Conservation (phyloP, 352 stramenopile species). For the Aphanomyces stellatus region DNA sequence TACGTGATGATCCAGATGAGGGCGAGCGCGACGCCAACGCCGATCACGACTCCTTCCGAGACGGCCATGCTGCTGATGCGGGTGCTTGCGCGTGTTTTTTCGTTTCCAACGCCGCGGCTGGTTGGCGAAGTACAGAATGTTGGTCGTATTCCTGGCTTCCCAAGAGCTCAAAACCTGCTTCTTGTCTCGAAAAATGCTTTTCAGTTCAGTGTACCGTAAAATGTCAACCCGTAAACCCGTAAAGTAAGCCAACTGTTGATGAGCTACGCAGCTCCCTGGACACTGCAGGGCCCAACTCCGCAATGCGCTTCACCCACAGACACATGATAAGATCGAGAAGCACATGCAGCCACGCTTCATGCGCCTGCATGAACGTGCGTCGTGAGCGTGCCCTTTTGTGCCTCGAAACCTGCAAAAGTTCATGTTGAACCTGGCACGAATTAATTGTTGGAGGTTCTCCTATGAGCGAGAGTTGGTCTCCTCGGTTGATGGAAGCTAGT, state of each 20-base stretch:
- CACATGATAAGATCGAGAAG: too few relatives aligned
- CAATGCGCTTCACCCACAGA: too few relatives aligned
- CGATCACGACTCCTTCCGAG: neutral
- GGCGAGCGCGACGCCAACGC: slow-evolving; percentile 3
- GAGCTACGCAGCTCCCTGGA: too few relatives aligned
- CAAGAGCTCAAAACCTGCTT: neutral
- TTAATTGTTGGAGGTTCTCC: neutral
- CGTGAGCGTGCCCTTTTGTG: too few relatives aligned
- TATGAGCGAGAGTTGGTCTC: neutral
- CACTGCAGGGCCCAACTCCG: too few relatives aligned
- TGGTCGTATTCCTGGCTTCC: neutral
- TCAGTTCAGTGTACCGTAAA: neutral
- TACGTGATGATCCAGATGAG: slow-evolving; percentile 6
- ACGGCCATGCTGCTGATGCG: neutral
- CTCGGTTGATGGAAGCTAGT: too few relatives aligned
- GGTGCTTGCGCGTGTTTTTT: neutral
- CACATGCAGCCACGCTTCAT: too few relatives aligned
- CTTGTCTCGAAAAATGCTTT: too few relatives aligned
- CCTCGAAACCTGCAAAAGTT: neutral
- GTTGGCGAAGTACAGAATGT: neutral
- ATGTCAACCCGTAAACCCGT: too few relatives aligned
- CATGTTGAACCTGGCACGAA: neutral
- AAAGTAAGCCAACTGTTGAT: too few relatives aligned
- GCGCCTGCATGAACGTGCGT: too few relatives aligned
- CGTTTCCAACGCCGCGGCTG: neutral